Base-by-base conservation (phyloP, 805 yeast species). In the Candida anglica region DNA sequence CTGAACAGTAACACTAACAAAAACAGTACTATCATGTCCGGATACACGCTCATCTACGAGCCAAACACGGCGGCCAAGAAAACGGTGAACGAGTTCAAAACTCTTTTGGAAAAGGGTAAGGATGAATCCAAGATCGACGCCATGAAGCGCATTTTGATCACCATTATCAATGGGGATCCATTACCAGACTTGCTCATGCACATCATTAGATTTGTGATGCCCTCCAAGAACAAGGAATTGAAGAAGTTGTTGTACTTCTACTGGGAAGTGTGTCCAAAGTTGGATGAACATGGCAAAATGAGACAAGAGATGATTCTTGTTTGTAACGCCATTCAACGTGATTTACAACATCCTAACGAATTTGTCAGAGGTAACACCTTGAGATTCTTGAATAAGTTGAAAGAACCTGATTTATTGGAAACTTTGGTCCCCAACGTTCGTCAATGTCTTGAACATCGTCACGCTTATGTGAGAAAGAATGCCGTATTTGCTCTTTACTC, bases 281-380 rank as follows among this genome's bases (percentile, higher is more conserved):
- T 83, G 45, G 95, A 87, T 48, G 69, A 73, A 23, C 83, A 83
- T 34, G 98, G 98, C 3, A 87, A 86, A 59, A 76, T 94, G 72
- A 86, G 86, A 65, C 98, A 91, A 60, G 99, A 93, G 66, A 93
- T 93, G 98, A 91, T 94, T 62, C 77, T 93, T 44, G 98, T 91
- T 32, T 93, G 98, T 69, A 94, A 94, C 60, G 96, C 98, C 34
- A 87, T 93, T 52, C 95, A 93, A 62, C 89, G 88, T 60, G 99
- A 93, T 58, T 75, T 93, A 49, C 97, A 89, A 64, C 98, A 94
- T 64, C 96, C 98, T 33, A 93, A 93, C 69, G 98, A 93, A 63
- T 93, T 82, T 57, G 83, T 93, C 44, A 79, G 98, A 52, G 99
- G 99, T 47, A 87, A 87, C 52, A 91, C 98, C 7, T 71, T 93